Evolutionary conservation across 768 basidiomycete species (phyloP), one percentile per base, ranked within the genome.

Genomic region (Xerocomellus dryophilus): DNA sequence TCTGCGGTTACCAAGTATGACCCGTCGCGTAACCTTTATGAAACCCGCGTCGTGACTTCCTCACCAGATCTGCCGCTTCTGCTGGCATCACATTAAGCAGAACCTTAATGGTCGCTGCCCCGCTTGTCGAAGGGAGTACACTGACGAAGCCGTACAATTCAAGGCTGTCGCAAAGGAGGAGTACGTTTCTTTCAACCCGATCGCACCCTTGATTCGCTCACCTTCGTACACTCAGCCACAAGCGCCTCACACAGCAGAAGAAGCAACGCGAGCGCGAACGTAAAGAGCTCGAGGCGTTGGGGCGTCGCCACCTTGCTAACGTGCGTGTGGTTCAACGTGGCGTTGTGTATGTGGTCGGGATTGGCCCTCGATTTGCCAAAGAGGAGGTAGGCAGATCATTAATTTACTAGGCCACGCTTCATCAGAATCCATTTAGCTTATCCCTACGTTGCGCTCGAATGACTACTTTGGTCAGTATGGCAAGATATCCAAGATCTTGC

Each of bases 381-480:
- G 97, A 98, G 73, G 97, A 99, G 80, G 96, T 96, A 61, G 44
- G 86, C 51, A 36, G 14, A 49, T 44, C 29, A 14, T 57, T 29
- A 10, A 53, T 39, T 39, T 6, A 25, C 38, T 35, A 44, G 15
- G 14, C 36, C 29, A 17, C n/a, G 3, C 15, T 40, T 51, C 21
- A 60, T 53, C 45, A 55, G 46, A 47, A 48, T 23, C 45, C 29
- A 43, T 42, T 7, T 54, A 93, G 93, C 83, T 94, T 43, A 92
- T 98, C 61, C 87, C 93, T 1, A 91, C 93, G 12, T 75, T 99
- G 38, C 90, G 96, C 43, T 94, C 93, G 6, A 87, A 86, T 61
- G 97, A 99, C 61, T 98, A 97, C 68, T 98, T 98, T 68, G 97
- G 97, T 10, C 94, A 97, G 68, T 99, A 98, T 71, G 97, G 97